These are phyloP conservation scores for Pezicula radicicola DNA, from an alignment of 2,329 filamentous ascomycete species.

Conservation along the genomic window DNA sequence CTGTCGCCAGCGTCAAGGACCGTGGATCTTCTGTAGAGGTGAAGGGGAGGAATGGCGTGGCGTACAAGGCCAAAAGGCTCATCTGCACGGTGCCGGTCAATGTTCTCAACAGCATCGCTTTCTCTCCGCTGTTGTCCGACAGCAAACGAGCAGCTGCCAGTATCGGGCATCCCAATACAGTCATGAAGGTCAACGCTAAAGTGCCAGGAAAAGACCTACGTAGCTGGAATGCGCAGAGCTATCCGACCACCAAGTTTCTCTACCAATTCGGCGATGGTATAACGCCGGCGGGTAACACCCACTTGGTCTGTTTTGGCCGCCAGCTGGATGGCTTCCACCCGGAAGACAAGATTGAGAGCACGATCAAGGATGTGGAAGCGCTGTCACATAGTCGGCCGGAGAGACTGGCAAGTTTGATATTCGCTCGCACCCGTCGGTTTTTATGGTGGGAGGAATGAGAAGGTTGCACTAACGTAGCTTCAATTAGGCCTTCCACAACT, in stretches of 20 bases:
- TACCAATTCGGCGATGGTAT: constrained; percentile 43
- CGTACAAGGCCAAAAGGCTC: constrained; percentile 28
- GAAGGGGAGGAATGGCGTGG: constrained; percentile 27
- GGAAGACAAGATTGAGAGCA: too few species aligned
- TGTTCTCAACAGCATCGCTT: constrained; percentile 36
- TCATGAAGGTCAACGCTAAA: constrained; percentile 44
- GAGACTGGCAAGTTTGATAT: too few species aligned
- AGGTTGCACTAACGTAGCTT: too few species aligned
- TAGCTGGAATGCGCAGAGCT: constrained; percentile 41
- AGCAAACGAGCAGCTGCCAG: constrained; percentile 33
- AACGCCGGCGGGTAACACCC: constrained; percentile 42
- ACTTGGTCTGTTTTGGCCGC: constrained; percentile 45
- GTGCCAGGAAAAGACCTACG: constrained; percentile 36
- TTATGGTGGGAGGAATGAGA: too few species aligned
- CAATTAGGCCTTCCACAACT: constrained; percentile 46
- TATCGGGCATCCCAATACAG: constrained; percentile 42
- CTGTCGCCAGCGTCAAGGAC: constrained; percentile 31
- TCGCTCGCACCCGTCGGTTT: too few species aligned
- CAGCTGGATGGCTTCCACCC: too few species aligned
- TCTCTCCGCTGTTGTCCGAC: constrained; percentile 35
- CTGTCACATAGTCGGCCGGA: too few species aligned
- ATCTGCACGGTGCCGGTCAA: constrained; percentile 43
- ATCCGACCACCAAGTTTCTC: constrained; percentile 38
- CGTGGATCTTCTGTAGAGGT: constrained; percentile 28
- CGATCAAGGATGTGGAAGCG: too few species aligned